phyloP scores from a whole-genome alignment of 306 rosid species.

The Medicago truncatula region MtrunA17r5.0-ANR NC_053046.1:42065001-42065500 shows the following conservation, averaged over 20 bases:
- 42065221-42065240: constrained; percentile 51
- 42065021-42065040: background rate
- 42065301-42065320: constrained; percentile 80
- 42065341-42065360: constrained; percentile 84
- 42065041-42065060: constrained; percentile 9
- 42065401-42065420: constrained; percentile 2
- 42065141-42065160: constrained; percentile 6
- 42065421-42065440: background rate
- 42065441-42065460: constrained; percentile 1
- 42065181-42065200: constrained; percentile 2
- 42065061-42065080: constrained; percentile 6
- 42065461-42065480: background rate
- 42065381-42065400: background rate
- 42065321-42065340: constrained; percentile 88
- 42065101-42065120: background rate
- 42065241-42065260: constrained; percentile 55
- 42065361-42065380: constrained; percentile 17
- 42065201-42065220: constrained; percentile 61
- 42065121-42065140: background rate
- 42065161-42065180: constrained; percentile 28
- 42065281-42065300: constrained; percentile 62
- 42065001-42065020: background rate
- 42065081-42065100: background rate
- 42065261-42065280: constrained; percentile 93
- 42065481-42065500: background rate